phyloP scores from a whole-genome alignment of 345 rosid species.

The Syzygium aromaticum region DNA sequence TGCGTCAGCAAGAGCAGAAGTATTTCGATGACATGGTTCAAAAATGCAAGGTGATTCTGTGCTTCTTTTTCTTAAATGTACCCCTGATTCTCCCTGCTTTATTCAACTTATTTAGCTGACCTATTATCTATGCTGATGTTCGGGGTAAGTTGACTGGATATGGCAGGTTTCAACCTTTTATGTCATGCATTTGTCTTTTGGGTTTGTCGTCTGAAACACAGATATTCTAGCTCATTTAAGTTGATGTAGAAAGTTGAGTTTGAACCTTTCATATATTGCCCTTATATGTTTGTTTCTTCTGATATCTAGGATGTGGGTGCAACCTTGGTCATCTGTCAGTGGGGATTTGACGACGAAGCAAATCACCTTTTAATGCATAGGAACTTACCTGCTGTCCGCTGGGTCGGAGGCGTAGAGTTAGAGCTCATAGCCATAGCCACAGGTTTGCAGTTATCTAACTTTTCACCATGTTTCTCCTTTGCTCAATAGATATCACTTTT shows the following conservation, averaged over 20 bases:
- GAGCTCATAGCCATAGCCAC: slow-evolving; percentile 99
- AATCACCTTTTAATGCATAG: slow-evolving; percentile 94
- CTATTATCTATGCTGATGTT: neutral
- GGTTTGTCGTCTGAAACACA: neutral
- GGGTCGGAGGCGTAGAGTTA: slow-evolving; percentile 99
- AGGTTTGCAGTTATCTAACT: slow-evolving; percentile 26
- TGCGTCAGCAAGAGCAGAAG: slow-evolving; percentile 85
- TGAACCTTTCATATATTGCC: neutral
- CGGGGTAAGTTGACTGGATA: neutral
- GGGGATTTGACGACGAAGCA: slow-evolving; percentile 99
- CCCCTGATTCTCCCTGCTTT: neutral
- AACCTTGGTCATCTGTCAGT: slow-evolving; percentile 93
- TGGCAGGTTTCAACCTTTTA: neutral
- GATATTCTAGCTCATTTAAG: neutral
- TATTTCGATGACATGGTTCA: slow-evolving; percentile 98
- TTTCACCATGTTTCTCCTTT: neutral
- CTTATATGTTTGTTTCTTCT: neutral
- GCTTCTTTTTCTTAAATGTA: neutral
- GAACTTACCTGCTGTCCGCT: slow-evolving; percentile 94
- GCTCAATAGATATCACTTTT: neutral
- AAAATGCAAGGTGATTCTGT: slow-evolving; percentile 62
- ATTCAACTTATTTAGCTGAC: neutral
- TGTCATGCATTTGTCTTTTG: neutral
- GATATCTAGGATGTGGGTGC: slow-evolving; percentile 88
- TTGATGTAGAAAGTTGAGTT: neutral